Conservation (phyloP, 2,329 filamentous ascomycete genomes). For the Colletotrichum higginsianum region DNA sequence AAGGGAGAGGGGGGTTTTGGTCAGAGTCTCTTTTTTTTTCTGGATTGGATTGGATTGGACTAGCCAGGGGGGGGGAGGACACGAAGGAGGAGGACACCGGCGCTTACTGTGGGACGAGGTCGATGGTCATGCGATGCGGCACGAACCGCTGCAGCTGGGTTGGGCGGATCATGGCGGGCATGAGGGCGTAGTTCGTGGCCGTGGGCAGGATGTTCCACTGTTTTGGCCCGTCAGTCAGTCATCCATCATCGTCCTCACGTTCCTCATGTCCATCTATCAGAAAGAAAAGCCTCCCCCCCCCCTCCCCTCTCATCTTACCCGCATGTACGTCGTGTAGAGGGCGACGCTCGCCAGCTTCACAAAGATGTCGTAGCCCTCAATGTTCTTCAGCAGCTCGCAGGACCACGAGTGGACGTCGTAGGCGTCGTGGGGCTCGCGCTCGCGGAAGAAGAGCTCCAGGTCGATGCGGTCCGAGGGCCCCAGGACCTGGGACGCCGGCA, state of each 20-base stretch:
- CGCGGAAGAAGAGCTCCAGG: conserved; percentile 33
- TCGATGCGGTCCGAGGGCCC: conserved; percentile 28
- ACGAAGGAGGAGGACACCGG: background rate
- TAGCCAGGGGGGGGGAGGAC: too few relatives aligned
- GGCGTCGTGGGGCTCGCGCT: conserved; percentile 11
- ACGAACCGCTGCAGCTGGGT: conserved; percentile 26
- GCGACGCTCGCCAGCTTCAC: conserved; percentile 27
- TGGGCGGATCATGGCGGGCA: conserved; percentile 36
- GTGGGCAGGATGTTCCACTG: conserved; percentile 36
- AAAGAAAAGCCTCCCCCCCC: too few relatives aligned
- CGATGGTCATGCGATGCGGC: conserved; percentile 35
- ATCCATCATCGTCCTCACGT: background rate
- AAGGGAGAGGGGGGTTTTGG: background rate
- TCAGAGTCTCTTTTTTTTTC: too few relatives aligned
- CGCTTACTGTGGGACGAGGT: conserved; percentile 33
- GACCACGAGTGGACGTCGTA: conserved; percentile 37
- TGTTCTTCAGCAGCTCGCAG: conserved; percentile 27
- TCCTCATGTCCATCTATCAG: too few relatives aligned
- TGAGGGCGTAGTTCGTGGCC: conserved; percentile 28
- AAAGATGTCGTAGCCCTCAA: conserved; percentile 30
- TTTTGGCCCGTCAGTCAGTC: background rate
- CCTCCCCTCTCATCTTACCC: conserved; percentile 2
- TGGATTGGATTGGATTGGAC: too few relatives aligned
- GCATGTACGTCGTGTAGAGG: conserved; percentile 19
- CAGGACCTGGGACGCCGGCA: conserved; percentile 10